phyloP scores from a whole-genome alignment of 257 asterid species.

The Plantago major region DNA sequence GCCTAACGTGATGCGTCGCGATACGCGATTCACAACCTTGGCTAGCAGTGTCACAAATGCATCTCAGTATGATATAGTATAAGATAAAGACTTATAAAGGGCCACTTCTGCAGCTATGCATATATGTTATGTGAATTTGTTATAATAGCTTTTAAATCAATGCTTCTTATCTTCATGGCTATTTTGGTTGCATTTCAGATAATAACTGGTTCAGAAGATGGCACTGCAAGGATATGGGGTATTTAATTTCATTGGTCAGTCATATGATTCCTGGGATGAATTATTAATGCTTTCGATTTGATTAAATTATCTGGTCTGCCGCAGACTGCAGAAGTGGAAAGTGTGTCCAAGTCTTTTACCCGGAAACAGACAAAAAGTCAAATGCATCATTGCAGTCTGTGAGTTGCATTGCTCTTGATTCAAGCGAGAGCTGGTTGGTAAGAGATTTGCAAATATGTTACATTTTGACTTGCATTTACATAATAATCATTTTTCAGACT shows the following conservation, averaged over 20 bases:
- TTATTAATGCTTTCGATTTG: conserved; percentile 21
- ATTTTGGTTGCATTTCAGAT: conserved; percentile 48
- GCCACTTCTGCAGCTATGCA: conserved; percentile 9
- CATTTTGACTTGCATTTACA: background rate
- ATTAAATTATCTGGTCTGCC: conserved; percentile 19
- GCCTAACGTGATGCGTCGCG: no score
- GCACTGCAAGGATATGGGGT: conserved; percentile 97
- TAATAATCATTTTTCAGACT: background rate
- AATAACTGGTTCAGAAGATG: conserved; percentile 98
- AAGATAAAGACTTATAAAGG: background rate
- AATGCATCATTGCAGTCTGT: conserved; percentile 45
- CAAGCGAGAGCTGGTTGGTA: conserved; percentile 99
- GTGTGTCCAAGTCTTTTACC: conserved; percentile 61
- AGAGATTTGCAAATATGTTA: conserved; percentile 25
- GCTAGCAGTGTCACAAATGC: conserved; percentile 3
- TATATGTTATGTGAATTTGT: conserved; percentile 13
- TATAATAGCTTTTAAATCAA: conserved; percentile 6
- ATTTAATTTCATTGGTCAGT: conserved; percentile 14
- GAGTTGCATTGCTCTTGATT: conserved; percentile 87
- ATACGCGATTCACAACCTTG: no score
- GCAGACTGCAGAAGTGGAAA: conserved; percentile 93
- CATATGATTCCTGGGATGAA: conserved; percentile 5
- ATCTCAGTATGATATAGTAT: conserved; percentile 13
- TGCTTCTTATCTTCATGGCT: conserved; percentile 14
- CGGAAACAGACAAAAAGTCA: conserved; percentile 40